A percentile compares a stretch with the other conserved stretches of the same genome.
These are phyloP conservation scores for Acer negundo DNA, from an alignment of 345 rosid genomes.

Conservation along the genomic window DNA sequence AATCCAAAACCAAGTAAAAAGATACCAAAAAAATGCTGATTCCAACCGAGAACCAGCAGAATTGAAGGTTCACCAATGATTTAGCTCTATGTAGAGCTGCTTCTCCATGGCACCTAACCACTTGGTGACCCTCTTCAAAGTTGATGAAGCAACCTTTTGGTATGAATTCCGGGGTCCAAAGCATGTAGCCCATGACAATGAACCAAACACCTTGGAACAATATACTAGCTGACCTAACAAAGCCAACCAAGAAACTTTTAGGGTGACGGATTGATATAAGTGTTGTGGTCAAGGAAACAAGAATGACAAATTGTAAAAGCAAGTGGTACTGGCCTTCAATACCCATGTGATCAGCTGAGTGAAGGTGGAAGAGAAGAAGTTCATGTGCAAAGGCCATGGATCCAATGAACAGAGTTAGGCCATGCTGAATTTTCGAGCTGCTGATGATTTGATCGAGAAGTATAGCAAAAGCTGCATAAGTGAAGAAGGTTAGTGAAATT, in stretches of 20 bases:
- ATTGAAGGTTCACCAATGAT: slow-evolving; percentile 68
- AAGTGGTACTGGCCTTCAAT: slow-evolving; percentile 85
- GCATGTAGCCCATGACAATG: slow-evolving; percentile 62
- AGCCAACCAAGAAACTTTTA: slow-evolving; percentile 63
- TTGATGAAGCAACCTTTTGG: slow-evolving; percentile 69
- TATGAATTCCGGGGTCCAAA: slow-evolving; percentile 70
- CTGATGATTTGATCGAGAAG: slow-evolving; percentile 42
- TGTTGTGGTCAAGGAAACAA: slow-evolving; percentile 63
- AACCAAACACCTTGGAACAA: slow-evolving; percentile 81
- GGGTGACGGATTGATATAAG: slow-evolving; percentile 62
- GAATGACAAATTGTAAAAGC: slow-evolving; percentile 56
- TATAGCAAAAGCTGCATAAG: slow-evolving; percentile 59
- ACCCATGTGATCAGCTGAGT: slow-evolving; percentile 79
- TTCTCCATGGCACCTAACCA: slow-evolving; percentile 57
- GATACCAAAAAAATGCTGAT: slow-evolving; percentile 40
- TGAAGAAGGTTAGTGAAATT: slow-evolving; percentile 65
- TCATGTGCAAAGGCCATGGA: slow-evolving; percentile 70
- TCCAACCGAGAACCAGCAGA: slow-evolving; percentile 58
- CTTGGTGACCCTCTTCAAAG: slow-evolving; percentile 64
- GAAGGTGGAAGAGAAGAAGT: slow-evolving; percentile 77
- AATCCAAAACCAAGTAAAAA: slow-evolving; percentile 44
- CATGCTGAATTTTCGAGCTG: slow-evolving; percentile 31
- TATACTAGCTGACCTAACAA: slow-evolving; percentile 66
- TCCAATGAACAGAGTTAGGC: slow-evolving; percentile 52
- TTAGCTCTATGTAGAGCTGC: slow-evolving; percentile 66